Evolutionary conservation across 1,284 basidiomycete species (phyloP).

Genomic region (Exsudoporus floridanus): DNA sequence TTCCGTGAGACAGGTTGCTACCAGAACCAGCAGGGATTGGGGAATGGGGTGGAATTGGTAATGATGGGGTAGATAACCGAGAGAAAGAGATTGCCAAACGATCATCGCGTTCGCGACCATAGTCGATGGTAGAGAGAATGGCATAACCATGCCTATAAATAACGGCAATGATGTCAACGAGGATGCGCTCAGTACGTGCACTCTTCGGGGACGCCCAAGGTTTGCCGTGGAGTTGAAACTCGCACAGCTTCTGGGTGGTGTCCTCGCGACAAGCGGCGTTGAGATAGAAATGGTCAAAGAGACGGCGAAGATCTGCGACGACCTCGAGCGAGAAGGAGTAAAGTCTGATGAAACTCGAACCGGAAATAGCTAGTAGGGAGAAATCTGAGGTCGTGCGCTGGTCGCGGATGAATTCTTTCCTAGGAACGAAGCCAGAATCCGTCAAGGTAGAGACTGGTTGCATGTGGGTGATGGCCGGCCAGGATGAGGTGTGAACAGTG

Average conservation of each 20-base stretch:
- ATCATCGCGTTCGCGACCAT: constrained; percentile 74
- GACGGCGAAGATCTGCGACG: constrained; percentile 50
- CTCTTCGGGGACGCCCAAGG: constrained; percentile 71
- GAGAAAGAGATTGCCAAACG: constrained; percentile 69
- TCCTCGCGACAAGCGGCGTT: constrained; percentile 56
- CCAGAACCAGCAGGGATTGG: constrained; percentile 38
- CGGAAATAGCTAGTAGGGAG: constrained; percentile 64
- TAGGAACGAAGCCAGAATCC: constrained; percentile 54
- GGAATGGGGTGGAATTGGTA: constrained; percentile 35
- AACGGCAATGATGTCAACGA: constrained; percentile 62
- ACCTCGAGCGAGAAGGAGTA: constrained; percentile 62
- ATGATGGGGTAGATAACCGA: constrained; percentile 38
- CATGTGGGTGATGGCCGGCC: constrained; percentile 31
- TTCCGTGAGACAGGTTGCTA: constrained; percentile 40
- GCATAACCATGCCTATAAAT: constrained; percentile 62
- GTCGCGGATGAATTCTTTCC: constrained; percentile 69
- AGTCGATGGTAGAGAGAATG: constrained; percentile 70
- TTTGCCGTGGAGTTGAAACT: constrained; percentile 64
- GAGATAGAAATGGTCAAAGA: constrained; percentile 50
- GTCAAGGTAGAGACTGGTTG: constrained; percentile 34
- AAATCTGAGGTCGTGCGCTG: constrained; percentile 57
- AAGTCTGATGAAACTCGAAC: constrained; percentile 60
- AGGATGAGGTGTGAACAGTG: constrained; percentile 26
- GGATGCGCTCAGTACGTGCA: constrained; percentile 61
- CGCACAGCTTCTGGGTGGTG: constrained; percentile 55